Base-by-base conservation (phyloP, 768 basidiomycete genomes). In the Boletus sensibilis region DNA sequence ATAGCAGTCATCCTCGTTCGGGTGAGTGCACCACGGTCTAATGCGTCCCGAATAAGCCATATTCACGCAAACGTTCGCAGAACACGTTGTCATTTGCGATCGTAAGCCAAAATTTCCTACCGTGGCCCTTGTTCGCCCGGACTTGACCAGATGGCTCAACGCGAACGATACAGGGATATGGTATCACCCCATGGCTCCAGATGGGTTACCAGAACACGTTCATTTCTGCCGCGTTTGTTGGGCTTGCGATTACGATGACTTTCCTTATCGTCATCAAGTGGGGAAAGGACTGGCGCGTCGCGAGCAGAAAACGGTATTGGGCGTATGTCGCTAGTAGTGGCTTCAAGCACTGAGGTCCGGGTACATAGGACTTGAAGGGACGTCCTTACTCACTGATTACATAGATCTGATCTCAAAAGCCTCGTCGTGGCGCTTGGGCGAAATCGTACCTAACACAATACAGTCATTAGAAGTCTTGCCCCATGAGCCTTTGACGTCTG, bases 1-100 rank as follows among this genome's bases (percentile, higher is more conserved):
- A 63, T 63, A 39, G 62, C 61, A 27, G 62, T 63, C 8, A 63
- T 63, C 13, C 56, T 63, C n/a, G 62, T 63, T 31, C 61, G 62
- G 29, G 62, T 63, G 37, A 52, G 61, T 53, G 8, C 23, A 23
- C 14, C 23, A 11, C 7, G 23, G 2, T 42, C 8, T 25, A 1
- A 16, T 7, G 14, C 1, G 23, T 25, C 41, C 39, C 7, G 14
- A 42, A 25, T 1, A 16, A 25, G 3, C 9, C 25, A 18, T 13
- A 18, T 18, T 43, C 16, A 18, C 0, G 16, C 18, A 6, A 10
- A 4, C 16, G 16, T 11, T 11, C 9, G 20, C 31, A 63, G 62
- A 63, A 63, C 34, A 59, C 62, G 18, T 27, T 59, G 35, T 63
- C 62, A 23, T 63, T 64, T 35, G 62, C 55, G 14, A 64, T 64